Base-by-base conservation (phyloP, 2,329 filamentous ascomycete genomes). In the Pestalotiopsis sp. region DNA sequence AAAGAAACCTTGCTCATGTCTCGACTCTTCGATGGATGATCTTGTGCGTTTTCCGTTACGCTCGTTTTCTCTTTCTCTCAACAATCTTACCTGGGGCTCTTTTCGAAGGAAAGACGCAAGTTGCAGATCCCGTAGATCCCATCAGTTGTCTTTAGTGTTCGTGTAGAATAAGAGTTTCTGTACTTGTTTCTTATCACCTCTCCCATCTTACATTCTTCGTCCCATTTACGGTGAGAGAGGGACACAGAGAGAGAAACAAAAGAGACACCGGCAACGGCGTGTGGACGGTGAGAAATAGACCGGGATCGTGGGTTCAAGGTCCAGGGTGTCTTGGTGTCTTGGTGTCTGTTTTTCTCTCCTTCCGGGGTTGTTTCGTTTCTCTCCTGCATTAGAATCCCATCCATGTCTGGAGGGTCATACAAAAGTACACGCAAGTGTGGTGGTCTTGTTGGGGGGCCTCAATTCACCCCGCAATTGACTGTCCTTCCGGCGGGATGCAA, bases 201-300 rank as follows among this genome's bases (percentile, higher is more conserved):
- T 49, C 4, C n/a, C 45, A n/a, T 49, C 45, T 52, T n/a, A 9
- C 17, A 6, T 20, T n/a, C 11, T n/a, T 25, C 27, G 63, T 65
- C 45, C 39, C 63, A 66, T 66, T 66, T 58, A 66, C 63, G 63
- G 63, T 66, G 63, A 25, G 63, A 41, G 63, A 38, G n/a, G n/a
- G n/a, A n/a, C n/a, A n/a, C n/a, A n/a, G 23, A 27, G 13, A 36
- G 20, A 13, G 14, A 2, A 20, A 52, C 3, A 23, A 4, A 52
- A 4, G 45, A 52, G 17, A 6, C 14, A n/a, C 20, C 45, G 45
- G n/a, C n/a, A 7, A 20, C 17, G 45, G 45, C 20, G 45, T n/a
- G 20, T 17, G 45, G 31, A 65, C 62, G 62, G 63, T 66, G 41
- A 66, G 45, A 57, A 36, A 57, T 9, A 23, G 31, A 38, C 63